Conservation (phyloP, 2,329 filamentous ascomycete genomes). For the Trichoderma simmonsii region DNA sequence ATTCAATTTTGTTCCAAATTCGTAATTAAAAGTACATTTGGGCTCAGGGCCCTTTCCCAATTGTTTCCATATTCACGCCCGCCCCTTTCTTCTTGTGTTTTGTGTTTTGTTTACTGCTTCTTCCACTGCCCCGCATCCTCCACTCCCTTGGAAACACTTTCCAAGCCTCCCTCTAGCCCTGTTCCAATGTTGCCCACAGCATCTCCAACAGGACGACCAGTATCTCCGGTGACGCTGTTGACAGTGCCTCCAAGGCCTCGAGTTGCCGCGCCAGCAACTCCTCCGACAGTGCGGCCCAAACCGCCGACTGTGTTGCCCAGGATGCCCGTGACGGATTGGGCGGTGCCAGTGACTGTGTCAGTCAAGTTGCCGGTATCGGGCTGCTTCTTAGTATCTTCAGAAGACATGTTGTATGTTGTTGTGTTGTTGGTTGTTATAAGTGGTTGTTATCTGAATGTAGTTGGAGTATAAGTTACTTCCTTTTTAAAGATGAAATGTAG, state of each 20-base stretch:
- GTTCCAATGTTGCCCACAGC: constrained; percentile 51
- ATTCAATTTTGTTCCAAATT: neutral
- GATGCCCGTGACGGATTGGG: constrained; percentile 40
- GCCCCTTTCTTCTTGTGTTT: neutral
- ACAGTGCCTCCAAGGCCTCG: constrained; percentile 57
- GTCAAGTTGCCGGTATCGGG: constrained; percentile 23
- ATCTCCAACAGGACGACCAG: constrained; percentile 54
- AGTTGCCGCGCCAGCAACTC: constrained; percentile 49
- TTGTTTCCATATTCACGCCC: neutral
- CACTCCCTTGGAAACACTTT: constrained; percentile 49
- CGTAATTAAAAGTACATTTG: neutral
- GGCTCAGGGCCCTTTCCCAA: neutral
- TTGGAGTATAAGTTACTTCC: too few species aligned
- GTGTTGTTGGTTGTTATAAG: constrained; percentile 9
- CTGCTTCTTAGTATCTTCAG: constrained; percentile 25
- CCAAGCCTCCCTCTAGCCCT: constrained; percentile 51
- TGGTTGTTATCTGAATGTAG: neutral
- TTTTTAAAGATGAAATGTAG: neutral
- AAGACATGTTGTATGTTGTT: constrained; percentile 22
- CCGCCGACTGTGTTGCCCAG: constrained; percentile 42
- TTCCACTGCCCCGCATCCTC: constrained; percentile 60
- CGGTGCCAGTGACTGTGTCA: constrained; percentile 34
- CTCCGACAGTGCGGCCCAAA: constrained; percentile 40
- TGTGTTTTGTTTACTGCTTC: constrained; percentile 29
- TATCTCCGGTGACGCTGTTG: constrained; percentile 50